phyloP scores from a whole-genome alignment of 1,139 yeast genomes.

The Candida pseudoviswanathii region DNA sequence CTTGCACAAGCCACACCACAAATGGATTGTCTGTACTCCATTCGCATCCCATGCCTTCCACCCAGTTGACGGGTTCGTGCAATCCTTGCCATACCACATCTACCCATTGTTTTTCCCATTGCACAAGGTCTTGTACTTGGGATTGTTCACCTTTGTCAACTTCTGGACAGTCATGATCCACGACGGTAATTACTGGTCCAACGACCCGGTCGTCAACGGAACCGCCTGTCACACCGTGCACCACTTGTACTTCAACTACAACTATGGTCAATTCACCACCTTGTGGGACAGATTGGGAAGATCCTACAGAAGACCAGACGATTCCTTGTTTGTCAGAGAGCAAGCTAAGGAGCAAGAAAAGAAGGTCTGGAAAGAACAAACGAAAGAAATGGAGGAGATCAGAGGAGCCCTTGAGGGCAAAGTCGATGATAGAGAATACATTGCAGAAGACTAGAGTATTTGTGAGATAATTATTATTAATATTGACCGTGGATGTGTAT shows the following conservation, averaged over 20 bases:
- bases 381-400: slow-evolving; percentile 75
- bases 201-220: slow-evolving; percentile 93
- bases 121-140: slow-evolving; percentile 80
- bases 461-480: not conserved
- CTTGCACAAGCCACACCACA: slow-evolving; percentile 98
- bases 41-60: slow-evolving; percentile 99
- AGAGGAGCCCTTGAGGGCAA: slow-evolving; percentile 79
- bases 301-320: slow-evolving; percentile 90
- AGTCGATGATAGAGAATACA: slow-evolving; percentile 53
- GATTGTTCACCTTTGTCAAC: slow-evolving; percentile 85
- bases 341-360: slow-evolving; percentile 52
- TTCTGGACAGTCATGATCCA: slow-evolving; percentile 99
- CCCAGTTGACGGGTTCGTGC: slow-evolving; percentile 94
- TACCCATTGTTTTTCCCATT: slow-evolving; percentile 91
- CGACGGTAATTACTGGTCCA: slow-evolving; percentile 93
- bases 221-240: slow-evolving; percentile 98
- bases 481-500: not conserved
- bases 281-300: slow-evolving; percentile 97
- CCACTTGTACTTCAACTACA: slow-evolving; percentile 94
- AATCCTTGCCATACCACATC: slow-evolving; percentile 89
- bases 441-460: slow-evolving; percentile 13
- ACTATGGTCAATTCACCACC: slow-evolving; percentile 97
- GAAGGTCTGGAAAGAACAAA: slow-evolving; percentile 73
- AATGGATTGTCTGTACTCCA: slow-evolving; percentile 98
- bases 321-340: slow-evolving; percentile 72